Evolutionary conservation across 768 basidiomycete genomes (phyloP), one percentile per base, ranked within the genome.

Genomic region (Mycena latifolia): DNA sequence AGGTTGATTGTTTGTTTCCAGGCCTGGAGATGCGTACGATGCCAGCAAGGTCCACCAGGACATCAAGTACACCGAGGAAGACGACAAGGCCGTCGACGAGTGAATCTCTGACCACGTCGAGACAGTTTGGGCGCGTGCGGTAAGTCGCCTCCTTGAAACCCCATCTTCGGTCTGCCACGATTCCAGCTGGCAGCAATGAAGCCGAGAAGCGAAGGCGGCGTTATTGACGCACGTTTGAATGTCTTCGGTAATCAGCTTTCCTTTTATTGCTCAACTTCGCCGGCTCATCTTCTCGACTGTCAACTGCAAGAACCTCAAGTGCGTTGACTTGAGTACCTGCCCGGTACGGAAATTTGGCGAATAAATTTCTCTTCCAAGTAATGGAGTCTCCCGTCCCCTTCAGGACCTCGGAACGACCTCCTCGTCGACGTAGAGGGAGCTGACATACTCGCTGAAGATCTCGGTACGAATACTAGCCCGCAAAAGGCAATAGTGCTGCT

Each of bases 351-450:
- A 37, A 37, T 50, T 41, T 22, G n/a, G 18, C 52, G 14, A 37
- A 17, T 31, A 22, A 50, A 15, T 18, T 22, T 27, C 8, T 20
- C 22, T 11, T n/a, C n/a, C n/a, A n/a, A n/a, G n/a, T 20, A 33
- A 43, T 27, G 22, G 1, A 33, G n/a, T 22, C 8, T 33, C 10
- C 3, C 35, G 18, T 8, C 9, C 55, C 67, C n/a, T 35, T 14
- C 59, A 88, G 87, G 89, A 91, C 77, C 77, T 90, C 69, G 89
- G 89, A 63, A 90, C 89, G 46, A 91, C 89, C 9, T 90, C 90
- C 79, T 90, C 89, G 33, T 88, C 89, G 61, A 90, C 90, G 18
- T 77, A 91, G 67, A 91, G 78, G 89, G 87, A 33, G 89, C 88
- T 18, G 78, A 82, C 69, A 74, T 92, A 45, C 74, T 92, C 43